phyloP scores from a whole-genome alignment of 768 basidiomycete genomes.

The Crassisporium funariophilum region DNA sequence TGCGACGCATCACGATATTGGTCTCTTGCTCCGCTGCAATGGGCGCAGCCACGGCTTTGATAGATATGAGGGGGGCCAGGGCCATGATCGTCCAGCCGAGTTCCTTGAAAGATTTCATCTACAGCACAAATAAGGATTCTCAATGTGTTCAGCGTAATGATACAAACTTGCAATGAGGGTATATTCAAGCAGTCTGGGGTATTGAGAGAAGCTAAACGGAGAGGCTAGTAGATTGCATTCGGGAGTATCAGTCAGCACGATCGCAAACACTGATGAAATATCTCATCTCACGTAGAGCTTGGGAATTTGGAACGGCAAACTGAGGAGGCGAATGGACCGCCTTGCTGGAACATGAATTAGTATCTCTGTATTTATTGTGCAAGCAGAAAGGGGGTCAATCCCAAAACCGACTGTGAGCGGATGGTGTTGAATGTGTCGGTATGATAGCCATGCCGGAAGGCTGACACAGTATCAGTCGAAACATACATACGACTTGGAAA shows the following conservation, averaged over 20 bases:
- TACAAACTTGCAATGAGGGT: not conserved
- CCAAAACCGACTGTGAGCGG: too few species aligned
- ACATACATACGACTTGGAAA: too few species aligned
- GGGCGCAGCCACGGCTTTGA: not conserved
- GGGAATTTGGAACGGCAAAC: too few species aligned
- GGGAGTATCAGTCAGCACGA: not conserved
- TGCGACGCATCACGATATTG: not conserved
- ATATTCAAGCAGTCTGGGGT: not conserved
- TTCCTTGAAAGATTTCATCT: not conserved
- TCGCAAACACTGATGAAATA: not conserved
- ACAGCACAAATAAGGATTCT: not conserved
- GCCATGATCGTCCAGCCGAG: not conserved
- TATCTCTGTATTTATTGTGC: too few species aligned
- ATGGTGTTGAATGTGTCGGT: too few species aligned
- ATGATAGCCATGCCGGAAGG: too few species aligned
- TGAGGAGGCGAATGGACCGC: too few species aligned
- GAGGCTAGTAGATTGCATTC: not conserved
- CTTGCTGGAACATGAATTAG: too few species aligned
- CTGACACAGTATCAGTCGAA: too few species aligned
- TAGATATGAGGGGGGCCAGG: not conserved
- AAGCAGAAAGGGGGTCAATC: too few species aligned
- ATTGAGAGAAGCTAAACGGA: not conserved
- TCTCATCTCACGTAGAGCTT: not conserved
- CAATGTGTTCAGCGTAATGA: not conserved
- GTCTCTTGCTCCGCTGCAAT: not conserved